Percentiles rank a stretch among this genome's conserved stretches.
Conservation (phyloP, 768 basidiomycete species). For the Lactarius evosmus region DNA sequence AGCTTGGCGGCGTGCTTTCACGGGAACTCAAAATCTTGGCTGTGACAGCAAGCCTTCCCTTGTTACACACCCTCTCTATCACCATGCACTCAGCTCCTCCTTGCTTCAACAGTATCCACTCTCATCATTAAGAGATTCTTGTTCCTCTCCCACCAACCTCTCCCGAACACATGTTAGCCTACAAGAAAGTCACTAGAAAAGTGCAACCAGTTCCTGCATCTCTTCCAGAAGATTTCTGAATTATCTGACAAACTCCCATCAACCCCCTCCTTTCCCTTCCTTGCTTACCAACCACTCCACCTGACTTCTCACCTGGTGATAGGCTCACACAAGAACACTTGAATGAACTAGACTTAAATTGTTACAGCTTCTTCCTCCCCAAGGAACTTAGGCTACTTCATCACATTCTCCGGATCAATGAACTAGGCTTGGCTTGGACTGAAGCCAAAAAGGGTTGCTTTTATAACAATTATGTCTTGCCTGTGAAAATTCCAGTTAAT, state of each 20-base stretch:
- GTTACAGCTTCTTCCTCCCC: conserved; percentile 13
- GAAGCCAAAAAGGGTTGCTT: background rate
- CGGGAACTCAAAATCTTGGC: no score
- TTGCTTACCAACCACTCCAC: background rate
- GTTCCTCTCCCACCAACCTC: no score
- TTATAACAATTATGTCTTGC: background rate
- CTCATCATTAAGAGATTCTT: no score
- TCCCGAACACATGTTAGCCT: no score
- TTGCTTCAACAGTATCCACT: no score
- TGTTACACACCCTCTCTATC: no score
- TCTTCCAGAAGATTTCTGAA: background rate
- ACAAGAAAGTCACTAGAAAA: background rate
- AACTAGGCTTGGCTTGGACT: conserved; percentile 41
- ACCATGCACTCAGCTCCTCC: no score
- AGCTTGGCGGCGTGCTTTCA: no score
- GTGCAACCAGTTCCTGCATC: background rate
- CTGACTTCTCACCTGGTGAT: background rate
- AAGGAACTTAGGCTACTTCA: conserved; percentile 31
- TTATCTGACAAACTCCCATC: background rate
- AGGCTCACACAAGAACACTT: background rate
- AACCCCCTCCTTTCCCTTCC: background rate
- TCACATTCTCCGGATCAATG: conserved; percentile 34
- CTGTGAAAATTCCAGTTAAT: conserved; percentile 32
- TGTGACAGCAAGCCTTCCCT: no score
- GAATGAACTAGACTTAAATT: background rate